Conservation (phyloP, 1,284 basidiomycete genomes). For the Heimioporus retisporus region DNA sequence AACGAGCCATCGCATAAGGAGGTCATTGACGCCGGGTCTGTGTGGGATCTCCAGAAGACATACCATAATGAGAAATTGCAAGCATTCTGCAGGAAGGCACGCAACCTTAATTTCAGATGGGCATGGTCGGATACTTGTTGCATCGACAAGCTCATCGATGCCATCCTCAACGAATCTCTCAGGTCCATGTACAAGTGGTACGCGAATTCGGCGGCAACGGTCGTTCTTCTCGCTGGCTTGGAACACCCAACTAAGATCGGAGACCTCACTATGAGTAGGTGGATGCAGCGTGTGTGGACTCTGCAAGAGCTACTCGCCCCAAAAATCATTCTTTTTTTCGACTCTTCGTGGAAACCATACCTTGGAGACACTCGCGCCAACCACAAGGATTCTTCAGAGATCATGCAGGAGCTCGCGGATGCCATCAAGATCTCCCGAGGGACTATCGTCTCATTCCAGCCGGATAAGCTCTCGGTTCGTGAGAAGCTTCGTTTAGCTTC, state of each 20-base stretch:
- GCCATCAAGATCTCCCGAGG: conserved; percentile 14
- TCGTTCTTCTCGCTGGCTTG: conserved; percentile 1
- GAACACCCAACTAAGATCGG: conserved; percentile 4
- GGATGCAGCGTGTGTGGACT: conserved; percentile 31
- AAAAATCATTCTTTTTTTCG: conserved; percentile 23
- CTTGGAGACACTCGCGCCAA: conserved; percentile 17
- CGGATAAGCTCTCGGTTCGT: conserved; percentile 16
- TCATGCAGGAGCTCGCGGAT: conserved; percentile 28
- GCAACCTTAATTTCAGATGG: conserved; percentile 12
- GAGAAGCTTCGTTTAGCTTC: conserved; percentile 26
- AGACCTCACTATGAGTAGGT: conserved; percentile 11
- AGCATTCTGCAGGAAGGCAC: conserved; percentile 13
- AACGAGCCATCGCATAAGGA: conserved; percentile 7
- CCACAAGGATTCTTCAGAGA: conserved; percentile 26
- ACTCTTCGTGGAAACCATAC: conserved; percentile 24
- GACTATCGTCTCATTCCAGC: conserved; percentile 24
- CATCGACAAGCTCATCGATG: conserved; percentile 9
- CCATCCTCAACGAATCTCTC: conserved; percentile 13
- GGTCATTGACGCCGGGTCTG: background rate
- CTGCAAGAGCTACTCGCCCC: conserved; percentile 27
- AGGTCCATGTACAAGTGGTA: conserved; percentile 16
- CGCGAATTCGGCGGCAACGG: conserved; percentile 5
- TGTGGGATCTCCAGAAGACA: conserved; percentile 5
- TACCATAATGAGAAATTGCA: conserved; percentile 10
- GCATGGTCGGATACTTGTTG: conserved; percentile 16